Percentiles rank a stretch among this genome's conserved stretches.
phyloP scores from a whole-genome alignment of 805 yeast genomes.

The Lipomyces japonicus region DNA sequence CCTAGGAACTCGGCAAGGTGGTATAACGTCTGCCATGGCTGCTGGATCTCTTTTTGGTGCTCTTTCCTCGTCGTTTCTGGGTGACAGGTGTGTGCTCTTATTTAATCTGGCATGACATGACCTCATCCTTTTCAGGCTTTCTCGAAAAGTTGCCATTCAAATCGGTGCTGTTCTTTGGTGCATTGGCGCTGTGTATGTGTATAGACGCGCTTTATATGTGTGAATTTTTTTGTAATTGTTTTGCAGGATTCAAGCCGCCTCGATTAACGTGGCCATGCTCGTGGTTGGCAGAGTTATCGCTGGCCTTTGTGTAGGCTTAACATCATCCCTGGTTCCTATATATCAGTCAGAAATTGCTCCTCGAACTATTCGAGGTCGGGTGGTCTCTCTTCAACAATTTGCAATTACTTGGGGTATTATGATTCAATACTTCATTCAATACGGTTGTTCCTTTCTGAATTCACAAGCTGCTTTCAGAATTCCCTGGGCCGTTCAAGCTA shows the following conservation, averaged over 20 bases:
- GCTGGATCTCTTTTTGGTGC: conserved; percentile 64
- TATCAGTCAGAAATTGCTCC: conserved; percentile 34
- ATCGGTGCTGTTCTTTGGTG: conserved; percentile 26
- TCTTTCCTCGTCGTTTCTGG: conserved; percentile 42
- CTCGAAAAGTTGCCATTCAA: conserved; percentile 29
- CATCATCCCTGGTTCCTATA: conserved; percentile 50
- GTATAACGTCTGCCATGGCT: conserved; percentile 60
- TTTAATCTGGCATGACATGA: background rate
- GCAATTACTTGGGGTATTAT: conserved; percentile 38
- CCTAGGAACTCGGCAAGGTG: conserved; percentile 52
- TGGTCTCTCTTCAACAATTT: conserved; percentile 37
- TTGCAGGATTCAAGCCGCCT: conserved; percentile 29
- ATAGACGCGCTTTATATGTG: background rate
- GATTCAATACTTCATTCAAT: conserved; percentile 38
- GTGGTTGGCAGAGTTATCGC: conserved; percentile 49
- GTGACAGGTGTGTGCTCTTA: conserved; percentile 42
- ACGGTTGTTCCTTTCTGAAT: conserved; percentile 44
- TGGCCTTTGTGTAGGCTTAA: conserved; percentile 55
- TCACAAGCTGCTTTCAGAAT: conserved; percentile 55
- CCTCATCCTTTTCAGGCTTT: conserved; percentile 6
- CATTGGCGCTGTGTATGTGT: conserved; percentile 29
- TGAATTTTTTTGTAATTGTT: background rate
- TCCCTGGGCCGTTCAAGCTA: conserved; percentile 57
- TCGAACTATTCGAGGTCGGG: conserved; percentile 32
- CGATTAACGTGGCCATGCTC: conserved; percentile 38